Evolutionary conservation across 2,329 filamentous ascomycete genomes (phyloP), one percentile per base, ranked within the genome.

Genomic region (Sclerotinia glacialis): DNA sequence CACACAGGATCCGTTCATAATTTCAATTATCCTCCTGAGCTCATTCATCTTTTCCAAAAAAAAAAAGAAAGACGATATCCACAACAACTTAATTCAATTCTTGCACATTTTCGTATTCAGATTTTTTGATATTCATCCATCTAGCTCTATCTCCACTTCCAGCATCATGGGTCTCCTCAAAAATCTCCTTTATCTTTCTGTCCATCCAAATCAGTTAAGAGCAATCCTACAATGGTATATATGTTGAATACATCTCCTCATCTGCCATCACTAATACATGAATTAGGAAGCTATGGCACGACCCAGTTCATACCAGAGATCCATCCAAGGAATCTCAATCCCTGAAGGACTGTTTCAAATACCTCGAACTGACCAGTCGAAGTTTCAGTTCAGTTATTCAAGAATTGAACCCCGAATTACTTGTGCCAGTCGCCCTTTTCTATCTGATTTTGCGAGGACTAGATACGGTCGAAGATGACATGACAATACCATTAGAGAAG

Each of bases 401-500:
- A 79, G 95, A 99, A 80, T 85, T 99, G 53, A 93, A 97, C 77
- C 93, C 93, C 0, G 94, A 99, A 80, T 87, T 99, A 42, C 86
- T 98, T 46, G 86, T 97, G 50, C 93, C 95, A 31, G 85, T 98
- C 55, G 88, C 89, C 66, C 83, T 98, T 12, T 99, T 99, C 84
- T 99, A 99, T 81, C 86, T 99, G 37, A 86, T 92, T 64, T 84
- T 99, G 65, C 91, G 95, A 69, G 95, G 92, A 56, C 85, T 99
- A 61, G 95, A 99, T 79, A 99, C 95, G n/a, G 91, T 99, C 68
- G 95, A 99, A 80, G 95, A 99, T 82, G 95, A 99, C 79, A 98
- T 97, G 88, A 96, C 93, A 6, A 89, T 99, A 68, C 83, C 89
- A 3, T 80, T 94, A 49, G 84, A 86, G 71, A 88, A 85, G 75